A percentile compares a stretch with the other conserved stretches of the same genome.
Conservation (phyloP, 2,329 filamentous ascomycete genomes). For the Metarhizium album region DNA sequence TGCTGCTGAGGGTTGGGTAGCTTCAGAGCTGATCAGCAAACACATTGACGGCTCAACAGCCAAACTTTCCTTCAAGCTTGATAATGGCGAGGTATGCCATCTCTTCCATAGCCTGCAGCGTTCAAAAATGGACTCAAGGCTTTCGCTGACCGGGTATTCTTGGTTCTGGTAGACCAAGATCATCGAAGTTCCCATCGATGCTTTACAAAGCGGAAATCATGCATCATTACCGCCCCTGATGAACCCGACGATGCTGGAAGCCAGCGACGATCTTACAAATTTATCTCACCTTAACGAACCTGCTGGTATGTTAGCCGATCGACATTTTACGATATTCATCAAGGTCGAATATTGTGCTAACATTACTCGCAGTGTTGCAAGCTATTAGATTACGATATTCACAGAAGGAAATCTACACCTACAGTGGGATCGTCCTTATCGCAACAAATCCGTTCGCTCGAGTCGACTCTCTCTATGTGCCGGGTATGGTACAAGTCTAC, state of each 20-base stretch:
- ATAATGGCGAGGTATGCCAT: constrained; percentile 76
- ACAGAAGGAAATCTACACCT: constrained; percentile 99
- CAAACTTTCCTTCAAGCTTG: constrained; percentile 75
- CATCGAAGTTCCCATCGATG: constrained; percentile 65
- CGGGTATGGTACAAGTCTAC: constrained; percentile 99
- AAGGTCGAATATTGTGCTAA: neutral
- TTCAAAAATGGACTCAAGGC: neutral
- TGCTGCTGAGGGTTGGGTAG: constrained; percentile 89
- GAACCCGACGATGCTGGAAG: constrained; percentile 97
- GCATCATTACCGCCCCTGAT: constrained; percentile 80
- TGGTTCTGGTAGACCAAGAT: constrained; percentile 53
- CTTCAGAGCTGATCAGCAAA: constrained; percentile 87
- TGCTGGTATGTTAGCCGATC: constrained; percentile 53
- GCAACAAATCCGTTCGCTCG: constrained; percentile 96
- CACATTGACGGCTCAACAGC: constrained; percentile 75
- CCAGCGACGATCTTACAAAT: constrained; percentile 95
- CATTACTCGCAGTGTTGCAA: constrained; percentile 61
- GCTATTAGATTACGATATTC: constrained; percentile 94
- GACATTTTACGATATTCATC: too few relatives aligned
- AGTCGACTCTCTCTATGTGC: constrained; percentile 95
- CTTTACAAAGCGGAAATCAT: constrained; percentile 67
- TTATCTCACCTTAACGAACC: constrained; percentile 97
- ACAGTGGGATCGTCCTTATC: constrained; percentile 96
- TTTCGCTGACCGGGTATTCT: neutral
- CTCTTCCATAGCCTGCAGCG: neutral